phyloP scores from a whole-genome alignment of 1,139 yeast species.

The Debaryomyces robertsiae region DNA sequence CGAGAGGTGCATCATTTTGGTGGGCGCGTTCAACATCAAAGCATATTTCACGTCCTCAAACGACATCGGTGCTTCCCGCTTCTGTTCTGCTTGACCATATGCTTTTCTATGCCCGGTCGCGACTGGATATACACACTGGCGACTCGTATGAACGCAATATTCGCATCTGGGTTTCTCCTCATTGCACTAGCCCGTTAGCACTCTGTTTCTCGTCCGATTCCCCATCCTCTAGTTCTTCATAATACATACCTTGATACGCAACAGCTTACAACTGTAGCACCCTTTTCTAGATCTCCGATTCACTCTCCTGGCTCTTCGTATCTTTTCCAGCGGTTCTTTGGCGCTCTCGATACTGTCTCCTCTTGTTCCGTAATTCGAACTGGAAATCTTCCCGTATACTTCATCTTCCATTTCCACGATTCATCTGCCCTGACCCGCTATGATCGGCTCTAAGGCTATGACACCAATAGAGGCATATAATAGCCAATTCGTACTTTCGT shows the following conservation, averaged over 20 bases:
- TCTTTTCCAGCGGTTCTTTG: too few relatives aligned
- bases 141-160: conserved; percentile 36
- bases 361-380: too few relatives aligned
- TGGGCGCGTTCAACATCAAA: conserved; percentile 17
- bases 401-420: too few relatives aligned
- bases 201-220: conserved; percentile 12
- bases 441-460: too few relatives aligned
- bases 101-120: conserved; percentile 3
- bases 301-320: background rate
- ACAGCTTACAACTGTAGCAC: conserved; percentile 33
- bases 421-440: too few relatives aligned
- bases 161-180: conserved; percentile 41
- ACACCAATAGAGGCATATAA: too few relatives aligned
- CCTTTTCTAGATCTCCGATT: conserved; percentile 30
- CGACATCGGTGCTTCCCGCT: background rate
- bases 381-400: too few relatives aligned
- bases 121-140: conserved; percentile 31
- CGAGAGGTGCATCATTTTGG: conserved; percentile 26
- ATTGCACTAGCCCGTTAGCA: conserved; percentile 28
- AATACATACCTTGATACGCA: conserved; percentile 30
- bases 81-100: background rate
- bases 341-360: too few relatives aligned
- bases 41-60: conserved; percentile 6
- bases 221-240: background rate
- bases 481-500: too few relatives aligned